Conservation (phyloP, 768 basidiomycete species). For the Suillus hirtellus region DNA sequence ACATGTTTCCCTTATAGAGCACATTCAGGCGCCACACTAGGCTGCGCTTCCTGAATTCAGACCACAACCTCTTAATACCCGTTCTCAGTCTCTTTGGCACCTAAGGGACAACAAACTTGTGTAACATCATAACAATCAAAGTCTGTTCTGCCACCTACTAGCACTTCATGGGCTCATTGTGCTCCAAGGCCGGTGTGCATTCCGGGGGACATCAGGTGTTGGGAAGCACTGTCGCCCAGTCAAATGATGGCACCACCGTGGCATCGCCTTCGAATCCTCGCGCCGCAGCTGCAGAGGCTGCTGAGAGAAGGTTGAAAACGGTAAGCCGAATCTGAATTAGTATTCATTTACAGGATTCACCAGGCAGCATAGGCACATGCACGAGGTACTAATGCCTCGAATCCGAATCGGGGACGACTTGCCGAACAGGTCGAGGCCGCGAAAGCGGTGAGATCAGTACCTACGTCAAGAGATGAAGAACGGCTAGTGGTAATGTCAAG, state of each 20-base stretch:
- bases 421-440: conserved; percentile 43
- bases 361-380: conserved; percentile 36
- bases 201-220: conserved; percentile 52
- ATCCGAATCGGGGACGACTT: conserved; percentile 47
- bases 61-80: conserved; percentile 10
- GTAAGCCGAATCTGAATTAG: conserved; percentile 37
- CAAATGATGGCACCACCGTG: conserved; percentile 25
- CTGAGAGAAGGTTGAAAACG: conserved; percentile 57
- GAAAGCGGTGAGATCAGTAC: conserved; percentile 36
- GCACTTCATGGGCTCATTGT: conserved; percentile 54
- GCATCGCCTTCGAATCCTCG: conserved; percentile 41
- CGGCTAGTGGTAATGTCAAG: conserved; percentile 44
- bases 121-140: neutral
- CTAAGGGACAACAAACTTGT: neutral
- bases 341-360: conserved; percentile 27
- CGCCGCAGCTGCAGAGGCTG: conserved; percentile 61
- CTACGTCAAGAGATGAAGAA: conserved; percentile 42
- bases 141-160: neutral
- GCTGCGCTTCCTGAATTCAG: conserved; percentile 5
- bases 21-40: neutral
- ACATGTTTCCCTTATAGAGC: conserved; percentile 1
- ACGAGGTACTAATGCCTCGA: conserved; percentile 44
- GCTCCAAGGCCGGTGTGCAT: conserved; percentile 49
- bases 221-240: conserved; percentile 34
- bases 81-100: conserved; percentile 1